Evolutionary conservation across 2,329 filamentous ascomycete species (phyloP), one percentile per base, ranked within the genome.

Genomic region (Fusarium gaditjirri): DNA sequence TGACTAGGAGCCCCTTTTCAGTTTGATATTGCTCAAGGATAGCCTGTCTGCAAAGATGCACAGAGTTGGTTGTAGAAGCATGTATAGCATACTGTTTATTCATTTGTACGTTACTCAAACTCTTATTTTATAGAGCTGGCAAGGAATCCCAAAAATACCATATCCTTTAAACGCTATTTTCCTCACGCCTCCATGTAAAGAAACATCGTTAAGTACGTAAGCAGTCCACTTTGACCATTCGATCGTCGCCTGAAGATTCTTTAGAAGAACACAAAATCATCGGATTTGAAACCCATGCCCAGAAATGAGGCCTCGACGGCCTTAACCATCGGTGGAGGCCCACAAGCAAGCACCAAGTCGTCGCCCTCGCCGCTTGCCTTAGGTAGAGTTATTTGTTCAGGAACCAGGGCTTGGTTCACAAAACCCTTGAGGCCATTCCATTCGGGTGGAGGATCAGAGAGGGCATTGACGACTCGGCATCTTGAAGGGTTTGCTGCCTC

Each of bases 331-430:
- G 91, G 83, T 73, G 87, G 89, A 0, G 94, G 94, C 5, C 94
- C 94, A 82, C 94, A 97, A 21, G 97, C 86, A 64, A 97, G 81
- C 19, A 94, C 90, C 84, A 97, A 79, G 17, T 87, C 86, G 67
- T 88, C 86, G 1, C 83, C 74, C 38, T 84, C 71, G 79, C 77
- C 47, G 57, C 71, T 76, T 71, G 38, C 71, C 83, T 80, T 72
- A 82, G 78, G 60, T 11, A 61, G 33, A 0, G 84, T 85, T 11
- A 88, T 83, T 66, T 93, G 87, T 68, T 88, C 86, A 71, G 88
- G 83, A 36, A 96, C 81, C 61, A 97, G 79, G 5, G 86, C 84
- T 68, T 82, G 84, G 16, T 88, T 88, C 74, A 97, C 90, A 27
- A 93, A 84, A 0, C 94, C 94, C 55, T 82, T 87, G 36, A 88